A percentile compares a stretch with the other conserved stretches of the same genome.
These are phyloP conservation scores for Filosporella fistucella DNA, from an alignment of 495 filamentous ascomycete species.

Conservation along the genomic window DNA sequence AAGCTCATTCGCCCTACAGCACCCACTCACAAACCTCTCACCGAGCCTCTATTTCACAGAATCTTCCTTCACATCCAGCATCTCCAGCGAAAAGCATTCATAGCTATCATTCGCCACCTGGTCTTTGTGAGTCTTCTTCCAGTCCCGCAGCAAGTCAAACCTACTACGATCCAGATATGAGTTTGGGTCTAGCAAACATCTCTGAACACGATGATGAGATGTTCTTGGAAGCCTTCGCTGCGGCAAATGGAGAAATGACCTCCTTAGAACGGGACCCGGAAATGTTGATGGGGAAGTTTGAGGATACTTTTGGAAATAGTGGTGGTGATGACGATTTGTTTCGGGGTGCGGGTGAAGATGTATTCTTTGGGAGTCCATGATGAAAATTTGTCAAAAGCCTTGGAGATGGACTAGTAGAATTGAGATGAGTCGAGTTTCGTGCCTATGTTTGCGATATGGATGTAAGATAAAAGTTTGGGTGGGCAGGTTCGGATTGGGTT, in stretches of 20 bases:
- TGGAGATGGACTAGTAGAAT: too few species aligned
- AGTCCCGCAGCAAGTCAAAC: slow-evolving; percentile 38
- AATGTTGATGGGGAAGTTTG: slow-evolving; percentile 41
- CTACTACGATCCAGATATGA: slow-evolving; percentile 36
- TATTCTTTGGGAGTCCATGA: slow-evolving; percentile 31
- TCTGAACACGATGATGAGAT: slow-evolving; percentile 28
- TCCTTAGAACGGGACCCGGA: slow-evolving; percentile 33
- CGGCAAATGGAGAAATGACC: slow-evolving; percentile 28
- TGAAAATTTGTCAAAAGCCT: not conserved
- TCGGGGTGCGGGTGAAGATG: slow-evolving; percentile 33
- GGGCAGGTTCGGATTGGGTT: not conserved
- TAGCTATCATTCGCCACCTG: slow-evolving; percentile 31
- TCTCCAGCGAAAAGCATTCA: slow-evolving; percentile 42
- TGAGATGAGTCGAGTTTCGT: too few species aligned
- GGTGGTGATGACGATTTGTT: slow-evolving; percentile 32
- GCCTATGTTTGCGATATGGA: not conserved
- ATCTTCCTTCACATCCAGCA: slow-evolving; percentile 30
- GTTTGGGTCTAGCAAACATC: slow-evolving; percentile 24
- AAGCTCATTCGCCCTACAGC: slow-evolving; percentile 33
- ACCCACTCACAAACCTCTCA: slow-evolving; percentile 26
- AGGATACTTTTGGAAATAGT: slow-evolving; percentile 35
- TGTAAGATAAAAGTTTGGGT: not conserved
- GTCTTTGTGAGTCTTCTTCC: slow-evolving; percentile 40
- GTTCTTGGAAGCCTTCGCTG: slow-evolving; percentile 28
- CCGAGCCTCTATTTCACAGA: slow-evolving; percentile 22